These are phyloP conservation scores for Geotrichum fermentans DNA, from an alignment of 1,139 yeast species.

Conservation along the genomic window DNA sequence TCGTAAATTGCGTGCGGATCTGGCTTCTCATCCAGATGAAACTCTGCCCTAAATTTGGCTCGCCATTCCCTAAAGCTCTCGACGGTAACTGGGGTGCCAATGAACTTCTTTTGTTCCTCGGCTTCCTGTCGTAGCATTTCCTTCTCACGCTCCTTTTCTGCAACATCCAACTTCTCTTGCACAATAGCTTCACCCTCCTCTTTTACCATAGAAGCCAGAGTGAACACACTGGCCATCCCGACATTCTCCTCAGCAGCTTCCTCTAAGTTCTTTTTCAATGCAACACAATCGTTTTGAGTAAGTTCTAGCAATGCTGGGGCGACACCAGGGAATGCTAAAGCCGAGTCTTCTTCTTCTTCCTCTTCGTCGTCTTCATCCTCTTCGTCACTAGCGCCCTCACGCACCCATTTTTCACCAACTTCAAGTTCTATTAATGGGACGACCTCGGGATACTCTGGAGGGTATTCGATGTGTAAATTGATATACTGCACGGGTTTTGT, in stretches of 20 bases:
- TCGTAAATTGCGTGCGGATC: conserved; percentile 50
- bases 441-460: conserved; percentile 66
- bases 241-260: conserved; percentile 59
- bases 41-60: conserved; percentile 49
- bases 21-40: conserved; percentile 48
- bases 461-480: conserved; percentile 56
- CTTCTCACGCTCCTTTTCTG: conserved; percentile 56
- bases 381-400: conserved; percentile 31
- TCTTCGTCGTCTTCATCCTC: conserved; percentile 43
- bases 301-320: conserved; percentile 26
- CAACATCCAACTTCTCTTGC: conserved; percentile 49
- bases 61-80: conserved; percentile 75
- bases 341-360: conserved; percentile 22
- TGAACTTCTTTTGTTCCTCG: conserved; percentile 67
- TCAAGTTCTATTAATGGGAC: conserved; percentile 52
- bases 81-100: conserved; percentile 72
- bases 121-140: conserved; percentile 56
- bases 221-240: conserved; percentile 86
- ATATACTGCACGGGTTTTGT: conserved; percentile 52
- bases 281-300: conserved; percentile 36
- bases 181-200: conserved; percentile 72
- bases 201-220: conserved; percentile 68
- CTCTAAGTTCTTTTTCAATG: conserved; percentile 44
- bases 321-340: conserved; percentile 16
- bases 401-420: conserved; percentile 36